phyloP scores from a whole-genome alignment of 2,329 filamentous ascomycete species.

The Beauveria asiatica region DNA sequence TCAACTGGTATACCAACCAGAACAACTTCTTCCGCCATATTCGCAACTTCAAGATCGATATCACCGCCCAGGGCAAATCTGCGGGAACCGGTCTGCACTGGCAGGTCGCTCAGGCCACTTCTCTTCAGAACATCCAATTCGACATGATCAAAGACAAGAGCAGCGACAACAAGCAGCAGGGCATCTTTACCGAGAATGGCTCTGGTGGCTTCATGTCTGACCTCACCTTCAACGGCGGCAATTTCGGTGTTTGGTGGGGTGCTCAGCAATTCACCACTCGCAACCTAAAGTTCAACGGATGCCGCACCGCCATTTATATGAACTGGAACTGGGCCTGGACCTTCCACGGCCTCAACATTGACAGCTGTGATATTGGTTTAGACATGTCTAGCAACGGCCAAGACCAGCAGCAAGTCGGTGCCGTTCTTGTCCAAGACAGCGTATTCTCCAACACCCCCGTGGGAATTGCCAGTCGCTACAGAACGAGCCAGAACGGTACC shows the following conservation, averaged over 20 bases:
- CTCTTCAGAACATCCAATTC: slow-evolving; percentile 72
- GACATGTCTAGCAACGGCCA: slow-evolving; percentile 63
- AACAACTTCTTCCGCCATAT: slow-evolving; percentile 79
- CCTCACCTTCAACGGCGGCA: slow-evolving; percentile 74
- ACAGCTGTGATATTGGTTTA: slow-evolving; percentile 65
- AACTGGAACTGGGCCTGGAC: slow-evolving; percentile 91
- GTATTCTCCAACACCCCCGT: slow-evolving; percentile 66
- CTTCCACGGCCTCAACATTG: slow-evolving; percentile 66
- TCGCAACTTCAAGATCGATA: slow-evolving; percentile 73
- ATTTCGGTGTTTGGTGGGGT: slow-evolving; percentile 69
- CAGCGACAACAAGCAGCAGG: slow-evolving; percentile 59
- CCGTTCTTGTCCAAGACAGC: slow-evolving; percentile 75
- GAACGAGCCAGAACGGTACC: slow-evolving; percentile 50
- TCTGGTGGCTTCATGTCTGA: slow-evolving; percentile 80
- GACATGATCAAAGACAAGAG: slow-evolving; percentile 64
- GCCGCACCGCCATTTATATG: slow-evolving; percentile 76
- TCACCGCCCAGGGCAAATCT: slow-evolving; percentile 53
- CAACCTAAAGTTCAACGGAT: slow-evolving; percentile 74
- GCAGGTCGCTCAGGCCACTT: slow-evolving; percentile 79
- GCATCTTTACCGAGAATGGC: slow-evolving; percentile 79
- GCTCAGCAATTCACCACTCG: slow-evolving; percentile 84
- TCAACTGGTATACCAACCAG: slow-evolving; percentile 73
- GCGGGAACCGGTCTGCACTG: slow-evolving; percentile 68
- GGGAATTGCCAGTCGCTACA: slow-evolving; percentile 64
- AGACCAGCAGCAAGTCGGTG: slow-evolving; percentile 69